phyloP scores from a whole-genome alignment of 129 eudicot species.

The Saposhnikovia divaricata region DNA sequence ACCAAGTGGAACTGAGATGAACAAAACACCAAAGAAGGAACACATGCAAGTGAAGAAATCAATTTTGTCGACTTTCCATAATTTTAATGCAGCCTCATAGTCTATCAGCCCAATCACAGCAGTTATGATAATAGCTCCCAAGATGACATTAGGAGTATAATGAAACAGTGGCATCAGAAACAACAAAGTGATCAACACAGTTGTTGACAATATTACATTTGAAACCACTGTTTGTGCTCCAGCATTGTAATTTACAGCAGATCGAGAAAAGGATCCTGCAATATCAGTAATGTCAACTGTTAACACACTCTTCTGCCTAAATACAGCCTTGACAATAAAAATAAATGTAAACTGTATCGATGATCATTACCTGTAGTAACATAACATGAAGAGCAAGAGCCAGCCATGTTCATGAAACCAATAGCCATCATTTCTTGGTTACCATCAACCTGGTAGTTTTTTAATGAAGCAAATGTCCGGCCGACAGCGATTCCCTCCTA shows the following conservation, averaged over 20 bases:
- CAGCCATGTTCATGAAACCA: constrained; percentile 95
- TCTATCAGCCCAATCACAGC: constrained; percentile 92
- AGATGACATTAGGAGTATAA: constrained; percentile 81
- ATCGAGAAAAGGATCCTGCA: constrained; percentile 91
- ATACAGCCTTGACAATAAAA: background rate
- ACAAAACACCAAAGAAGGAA: constrained; percentile 87
- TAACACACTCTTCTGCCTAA: background rate
- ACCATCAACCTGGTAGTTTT: constrained; percentile 95
- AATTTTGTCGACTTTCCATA: constrained; percentile 94
- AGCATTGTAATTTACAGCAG: constrained; percentile 92
- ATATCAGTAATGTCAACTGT: background rate
- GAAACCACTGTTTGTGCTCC: constrained; percentile 83
- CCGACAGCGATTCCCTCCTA: constrained; percentile 99
- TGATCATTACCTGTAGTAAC: constrained; percentile 67
- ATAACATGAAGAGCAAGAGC: constrained; percentile 92
- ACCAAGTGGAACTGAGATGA: constrained; percentile 88
- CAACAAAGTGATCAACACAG: constrained; percentile 69
- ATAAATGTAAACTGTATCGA: background rate
- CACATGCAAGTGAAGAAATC: constrained; percentile 78
- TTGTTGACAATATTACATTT: constrained; percentile 76
- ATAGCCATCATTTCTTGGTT: constrained; percentile 98
- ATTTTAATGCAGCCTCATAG: constrained; percentile 47
- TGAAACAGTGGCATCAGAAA: constrained; percentile 87
- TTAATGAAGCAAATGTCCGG: constrained; percentile 76
- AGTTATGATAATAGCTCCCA: constrained; percentile 92